These are phyloP conservation scores for Sclerotinia minor DNA, from an alignment of 2,329 filamentous ascomycete species.

Conservation along the genomic window DNA sequence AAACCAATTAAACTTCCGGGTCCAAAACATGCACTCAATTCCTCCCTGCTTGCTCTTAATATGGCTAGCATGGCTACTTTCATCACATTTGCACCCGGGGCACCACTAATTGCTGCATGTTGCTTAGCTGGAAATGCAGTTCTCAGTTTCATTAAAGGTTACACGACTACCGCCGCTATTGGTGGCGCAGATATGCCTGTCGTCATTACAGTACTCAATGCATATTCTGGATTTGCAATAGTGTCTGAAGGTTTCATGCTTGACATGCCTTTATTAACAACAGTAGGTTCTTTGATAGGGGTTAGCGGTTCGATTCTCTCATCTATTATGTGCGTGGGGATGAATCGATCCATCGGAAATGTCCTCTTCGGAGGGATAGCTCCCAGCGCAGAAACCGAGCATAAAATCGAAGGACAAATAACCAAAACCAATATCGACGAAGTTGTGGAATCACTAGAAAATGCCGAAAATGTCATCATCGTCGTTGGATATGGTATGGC, in stretches of 20 bases:
- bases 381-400: conserved; percentile 60
- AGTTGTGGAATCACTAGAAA: conserved; percentile 71
- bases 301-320: conserved; percentile 87
- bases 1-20: conserved; percentile 72
- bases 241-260: conserved; percentile 93
- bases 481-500: conserved; percentile 89
- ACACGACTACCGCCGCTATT: conserved; percentile 83
- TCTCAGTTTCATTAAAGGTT: conserved; percentile 82
- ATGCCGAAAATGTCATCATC: conserved; percentile 83
- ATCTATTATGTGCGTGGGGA: conserved; percentile 84
- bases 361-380: conserved; percentile 84
- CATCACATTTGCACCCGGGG: conserved; percentile 76
- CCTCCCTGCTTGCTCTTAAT: conserved; percentile 72
- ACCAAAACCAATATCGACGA: conserved; percentile 80
- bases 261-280: conserved; percentile 80
- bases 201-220: conserved; percentile 86
- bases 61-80: conserved; percentile 82
- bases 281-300: conserved; percentile 82
- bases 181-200: conserved; percentile 95
- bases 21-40: conserved; percentile 71
- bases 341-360: conserved; percentile 89
- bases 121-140: conserved; percentile 75
- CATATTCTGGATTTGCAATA: conserved; percentile 86
- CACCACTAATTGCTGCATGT: conserved; percentile 74
- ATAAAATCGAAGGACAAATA: conserved; percentile 77